Conservation (phyloP, 2,329 filamentous ascomycete genomes). For the Aspergillus fischeri region DNA sequence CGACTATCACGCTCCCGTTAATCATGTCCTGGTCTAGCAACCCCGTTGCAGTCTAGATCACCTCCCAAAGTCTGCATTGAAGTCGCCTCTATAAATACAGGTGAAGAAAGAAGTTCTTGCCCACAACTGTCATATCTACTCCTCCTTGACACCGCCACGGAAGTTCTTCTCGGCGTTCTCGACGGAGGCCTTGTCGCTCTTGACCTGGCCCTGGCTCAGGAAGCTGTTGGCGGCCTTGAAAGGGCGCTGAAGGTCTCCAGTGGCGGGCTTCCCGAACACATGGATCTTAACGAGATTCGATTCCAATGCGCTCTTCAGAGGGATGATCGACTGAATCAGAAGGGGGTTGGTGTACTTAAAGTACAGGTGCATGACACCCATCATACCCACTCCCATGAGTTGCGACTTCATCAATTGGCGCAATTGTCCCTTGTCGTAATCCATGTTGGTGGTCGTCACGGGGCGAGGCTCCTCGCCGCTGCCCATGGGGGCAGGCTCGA, state of each 20-base stretch:
- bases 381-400: slow-evolving; percentile 96
- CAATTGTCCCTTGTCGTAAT: slow-evolving; percentile 87
- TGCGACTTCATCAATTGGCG: slow-evolving; percentile 82
- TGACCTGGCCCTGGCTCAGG: slow-evolving; percentile 68
- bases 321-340: slow-evolving; percentile 97
- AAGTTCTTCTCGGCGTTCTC: slow-evolving; percentile 48
- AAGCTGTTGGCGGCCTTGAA: slow-evolving; percentile 85
- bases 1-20: neutral
- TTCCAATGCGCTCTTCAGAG: slow-evolving; percentile 92
- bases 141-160: slow-evolving; percentile 49
- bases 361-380: slow-evolving; percentile 98
- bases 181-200: slow-evolving; percentile 84
- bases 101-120: slow-evolving; percentile 3
- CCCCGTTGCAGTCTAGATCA: neutral
- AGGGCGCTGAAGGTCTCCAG: slow-evolving; percentile 87
- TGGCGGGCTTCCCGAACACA: slow-evolving; percentile 78
- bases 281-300: slow-evolving; percentile 96
- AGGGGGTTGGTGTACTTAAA: slow-evolving; percentile 99
- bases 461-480: slow-evolving; percentile 92
- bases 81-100: slow-evolving; percentile 17
- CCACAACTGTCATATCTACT: slow-evolving; percentile 28
- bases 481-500: slow-evolving; percentile 91
- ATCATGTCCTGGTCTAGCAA: neutral
- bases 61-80: slow-evolving; percentile 1
- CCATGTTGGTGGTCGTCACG: slow-evolving; percentile 91